These are phyloP conservation scores for Posidonia australis DNA, from an alignment of 106 monocot genomes.

Conservation along the genomic window DNA sequence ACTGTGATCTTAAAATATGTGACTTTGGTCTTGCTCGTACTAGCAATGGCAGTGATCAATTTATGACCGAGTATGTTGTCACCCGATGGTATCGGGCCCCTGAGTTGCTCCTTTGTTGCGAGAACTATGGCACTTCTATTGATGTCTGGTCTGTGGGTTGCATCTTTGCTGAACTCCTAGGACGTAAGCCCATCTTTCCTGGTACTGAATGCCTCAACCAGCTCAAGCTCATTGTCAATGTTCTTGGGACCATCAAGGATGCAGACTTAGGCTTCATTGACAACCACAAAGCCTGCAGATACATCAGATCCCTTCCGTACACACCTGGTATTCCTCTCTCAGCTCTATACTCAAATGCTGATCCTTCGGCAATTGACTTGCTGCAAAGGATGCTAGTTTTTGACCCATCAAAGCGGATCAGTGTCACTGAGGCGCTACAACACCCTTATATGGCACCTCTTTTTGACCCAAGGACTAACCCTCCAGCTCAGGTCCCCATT, in stretches of 20 bases:
- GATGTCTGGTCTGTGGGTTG: slow-evolving; percentile 93
- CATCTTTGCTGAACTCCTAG: slow-evolving; percentile 82
- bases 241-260: slow-evolving; percentile 60
- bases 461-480: slow-evolving; percentile 50
- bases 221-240: slow-evolving; percentile 69
- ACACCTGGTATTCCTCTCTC: slow-evolving; percentile 43
- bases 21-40: slow-evolving; percentile 82
- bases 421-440: slow-evolving; percentile 52
- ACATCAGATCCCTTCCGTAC: slow-evolving; percentile 62
- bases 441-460: slow-evolving; percentile 74
- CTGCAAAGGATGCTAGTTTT: slow-evolving; percentile 70
- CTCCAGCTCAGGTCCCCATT: slow-evolving; percentile 44
- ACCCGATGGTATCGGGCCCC: slow-evolving; percentile 89
- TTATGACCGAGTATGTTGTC: slow-evolving; percentile 88
- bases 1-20: slow-evolving; percentile 82
- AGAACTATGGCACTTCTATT: slow-evolving; percentile 73
- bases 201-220: slow-evolving; percentile 83
- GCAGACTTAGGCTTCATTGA: slow-evolving; percentile 61
- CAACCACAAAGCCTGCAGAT: slow-evolving; percentile 63
- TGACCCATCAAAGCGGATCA: slow-evolving; percentile 65
- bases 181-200: slow-evolving; percentile 80
- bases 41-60: slow-evolving; percentile 42
- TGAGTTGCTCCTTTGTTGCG: slow-evolving; percentile 75
- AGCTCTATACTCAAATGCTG: slow-evolving; percentile 39
- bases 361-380: slow-evolving; percentile 62